Percentiles rank a stretch among this genome's conserved stretches.
Conservation (phyloP, 2,329 filamentous ascomycete genomes). For the Pseudogymnoascus sp. region DNA sequence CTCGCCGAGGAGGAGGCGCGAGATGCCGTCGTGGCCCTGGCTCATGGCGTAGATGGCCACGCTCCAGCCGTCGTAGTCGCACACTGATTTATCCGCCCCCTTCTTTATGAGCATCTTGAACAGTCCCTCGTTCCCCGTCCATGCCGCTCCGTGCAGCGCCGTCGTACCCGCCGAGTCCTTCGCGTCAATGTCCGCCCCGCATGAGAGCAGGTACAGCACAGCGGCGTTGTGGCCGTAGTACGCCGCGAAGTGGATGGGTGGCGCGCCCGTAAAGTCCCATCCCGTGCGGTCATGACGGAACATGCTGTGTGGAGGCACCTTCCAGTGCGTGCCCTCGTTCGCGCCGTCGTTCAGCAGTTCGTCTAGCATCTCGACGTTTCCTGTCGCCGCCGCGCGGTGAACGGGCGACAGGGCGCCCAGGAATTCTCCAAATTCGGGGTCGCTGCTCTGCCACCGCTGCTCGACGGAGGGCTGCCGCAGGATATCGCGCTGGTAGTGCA, state of each 20-base stretch:
- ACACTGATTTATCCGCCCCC: neutral
- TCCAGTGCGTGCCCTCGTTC: neutral
- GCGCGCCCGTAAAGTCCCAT: neutral
- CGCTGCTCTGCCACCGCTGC: constrained; percentile 1
- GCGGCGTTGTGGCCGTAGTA: neutral
- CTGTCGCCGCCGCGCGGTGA: neutral
- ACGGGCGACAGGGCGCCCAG: neutral
- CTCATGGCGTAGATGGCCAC: constrained; percentile 1
- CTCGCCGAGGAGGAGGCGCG: neutral
- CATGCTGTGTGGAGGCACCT: neutral
- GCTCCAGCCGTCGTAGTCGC: neutral
- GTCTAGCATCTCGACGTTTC: neutral
- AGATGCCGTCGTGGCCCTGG: neutral
- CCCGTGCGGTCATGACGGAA: neutral
- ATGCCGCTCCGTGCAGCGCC: neutral
- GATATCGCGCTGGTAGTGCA: neutral
- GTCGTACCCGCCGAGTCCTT: neutral
- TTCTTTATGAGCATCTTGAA: constrained; percentile 4
- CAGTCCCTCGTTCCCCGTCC: neutral
- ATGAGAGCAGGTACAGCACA: neutral
- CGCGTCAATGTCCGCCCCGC: neutral
- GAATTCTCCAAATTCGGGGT: neutral
- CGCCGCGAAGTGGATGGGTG: neutral
- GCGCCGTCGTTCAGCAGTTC: neutral
- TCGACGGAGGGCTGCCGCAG: neutral